A percentile compares a stretch with the other conserved stretches of the same genome.
Evolutionary conservation across 2,329 filamentous ascomycete genomes (phyloP).

Genomic region (Pseudopithomyces maydicus): DNA sequence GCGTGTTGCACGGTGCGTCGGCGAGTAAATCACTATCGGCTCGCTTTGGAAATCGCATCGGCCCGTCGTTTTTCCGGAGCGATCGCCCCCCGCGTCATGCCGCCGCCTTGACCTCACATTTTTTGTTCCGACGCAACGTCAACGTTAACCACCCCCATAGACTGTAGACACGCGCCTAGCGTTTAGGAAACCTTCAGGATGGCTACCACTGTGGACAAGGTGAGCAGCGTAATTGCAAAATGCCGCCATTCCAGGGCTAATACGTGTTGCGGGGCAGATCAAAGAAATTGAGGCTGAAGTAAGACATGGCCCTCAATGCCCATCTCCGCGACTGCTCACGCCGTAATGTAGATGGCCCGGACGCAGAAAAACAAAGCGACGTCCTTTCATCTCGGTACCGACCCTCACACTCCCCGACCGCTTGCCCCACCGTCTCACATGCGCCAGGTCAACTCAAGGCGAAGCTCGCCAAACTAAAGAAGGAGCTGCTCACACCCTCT

Average conservation of each 20-base stretch:
- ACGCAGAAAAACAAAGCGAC: constrained; percentile 98
- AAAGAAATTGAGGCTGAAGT: constrained; percentile 96
- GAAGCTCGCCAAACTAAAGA: constrained; percentile 96
- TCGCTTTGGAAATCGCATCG: constrained; percentile 24
- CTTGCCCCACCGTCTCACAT: constrained; percentile 26
- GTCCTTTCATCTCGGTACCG: constrained; percentile 81
- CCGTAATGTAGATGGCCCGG: constrained; percentile 74
- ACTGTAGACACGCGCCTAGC: constrained; percentile 8
- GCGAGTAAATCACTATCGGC: constrained; percentile 12
- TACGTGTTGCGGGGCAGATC: constrained; percentile 65
- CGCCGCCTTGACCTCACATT: constrained; percentile 32
- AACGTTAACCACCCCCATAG: not conserved
- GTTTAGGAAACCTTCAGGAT: constrained; percentile 61
- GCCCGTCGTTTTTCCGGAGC: constrained; percentile 20
- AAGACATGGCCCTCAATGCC: constrained; percentile 45
- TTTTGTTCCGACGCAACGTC: constrained; percentile 25
- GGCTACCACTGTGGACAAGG: constrained; percentile 98
- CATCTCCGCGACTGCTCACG: constrained; percentile 27
- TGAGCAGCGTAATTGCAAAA: constrained; percentile 46
- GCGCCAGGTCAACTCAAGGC: constrained; percentile 81
- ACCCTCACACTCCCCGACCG: not conserved
- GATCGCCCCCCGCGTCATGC: constrained; percentile 34
- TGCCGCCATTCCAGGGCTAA: constrained; percentile 40
- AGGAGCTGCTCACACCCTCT: constrained; percentile 86
- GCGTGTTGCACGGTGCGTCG: constrained; percentile 5